phyloP scores from a whole-genome alignment of 2,329 filamentous ascomycete species.

The Nemania abortiva region DNA sequence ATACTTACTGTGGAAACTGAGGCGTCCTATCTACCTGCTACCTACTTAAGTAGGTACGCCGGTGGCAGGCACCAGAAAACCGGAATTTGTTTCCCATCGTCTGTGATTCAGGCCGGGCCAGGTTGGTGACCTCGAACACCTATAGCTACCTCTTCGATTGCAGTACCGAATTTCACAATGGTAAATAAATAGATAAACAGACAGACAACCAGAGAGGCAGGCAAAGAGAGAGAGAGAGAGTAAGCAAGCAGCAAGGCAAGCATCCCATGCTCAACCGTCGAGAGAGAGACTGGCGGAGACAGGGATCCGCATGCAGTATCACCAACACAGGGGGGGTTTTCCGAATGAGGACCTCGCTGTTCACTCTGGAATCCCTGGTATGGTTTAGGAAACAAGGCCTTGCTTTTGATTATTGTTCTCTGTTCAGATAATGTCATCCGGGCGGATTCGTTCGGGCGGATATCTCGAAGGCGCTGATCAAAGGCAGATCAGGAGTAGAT shows the following conservation, averaged over 20 bases:
- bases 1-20: slow-evolving; percentile 16
- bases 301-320: slow-evolving; percentile 26
- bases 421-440: slow-evolving; percentile 15
- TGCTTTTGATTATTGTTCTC: neutral
- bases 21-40: neutral
- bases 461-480: neutral
- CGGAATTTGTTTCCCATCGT: neutral
- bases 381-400: slow-evolving; percentile 2
- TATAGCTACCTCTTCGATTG: neutral
- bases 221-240: too few species aligned
- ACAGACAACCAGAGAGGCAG: neutral
- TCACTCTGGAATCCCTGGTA: neutral
- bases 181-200: neutral
- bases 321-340: slow-evolving; percentile 11
- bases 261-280: slow-evolving; percentile 16
- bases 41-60: neutral
- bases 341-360: slow-evolving; percentile 4
- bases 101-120: slow-evolving; percentile 7
- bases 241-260: slow-evolving; percentile 16
- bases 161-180: neutral
- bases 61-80: slow-evolving; percentile 6
- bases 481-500: neutral
- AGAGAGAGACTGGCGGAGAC: slow-evolving; percentile 19
- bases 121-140: neutral
- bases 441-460: neutral